A percentile compares a stretch with the other conserved stretches of the same genome.
These are phyloP conservation scores for Cercophora samala DNA, from an alignment of 495 filamentous ascomycete genomes.

Conservation along the genomic window DNA sequence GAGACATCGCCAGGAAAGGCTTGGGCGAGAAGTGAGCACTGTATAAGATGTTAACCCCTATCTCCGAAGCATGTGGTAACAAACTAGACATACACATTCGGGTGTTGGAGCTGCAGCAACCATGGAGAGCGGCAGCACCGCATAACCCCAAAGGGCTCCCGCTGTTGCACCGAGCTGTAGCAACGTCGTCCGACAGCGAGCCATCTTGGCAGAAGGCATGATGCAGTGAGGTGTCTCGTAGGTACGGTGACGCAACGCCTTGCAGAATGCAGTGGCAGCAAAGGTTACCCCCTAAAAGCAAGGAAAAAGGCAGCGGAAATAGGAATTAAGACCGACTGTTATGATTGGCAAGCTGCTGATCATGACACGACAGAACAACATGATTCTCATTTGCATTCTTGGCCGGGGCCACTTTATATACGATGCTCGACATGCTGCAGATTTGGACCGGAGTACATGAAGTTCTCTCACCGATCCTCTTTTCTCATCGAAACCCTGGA, in stretches of 20 bases:
- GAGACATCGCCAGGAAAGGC: background rate
- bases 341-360: background rate
- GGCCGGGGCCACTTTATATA: background rate
- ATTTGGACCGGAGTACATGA: background rate
- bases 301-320: background rate
- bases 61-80: background rate
- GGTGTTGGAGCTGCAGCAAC: background rate
- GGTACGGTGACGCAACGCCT: background rate
- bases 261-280: background rate
- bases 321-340: background rate
- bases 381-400: background rate
- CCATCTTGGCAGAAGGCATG: background rate
- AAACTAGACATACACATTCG: background rate
- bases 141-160: background rate
- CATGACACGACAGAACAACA: background rate
- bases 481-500: background rate
- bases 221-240: background rate
- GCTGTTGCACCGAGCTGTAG: background rate
- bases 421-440: background rate
- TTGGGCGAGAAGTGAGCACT: background rate
- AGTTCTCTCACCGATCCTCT: background rate
- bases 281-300: background rate
- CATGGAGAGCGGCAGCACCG: background rate
- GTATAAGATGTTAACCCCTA: background rate
- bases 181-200: background rate